Conservation (phyloP, 2,329 filamentous ascomycete species). For the Cordyceps cateniannulata region DNA sequence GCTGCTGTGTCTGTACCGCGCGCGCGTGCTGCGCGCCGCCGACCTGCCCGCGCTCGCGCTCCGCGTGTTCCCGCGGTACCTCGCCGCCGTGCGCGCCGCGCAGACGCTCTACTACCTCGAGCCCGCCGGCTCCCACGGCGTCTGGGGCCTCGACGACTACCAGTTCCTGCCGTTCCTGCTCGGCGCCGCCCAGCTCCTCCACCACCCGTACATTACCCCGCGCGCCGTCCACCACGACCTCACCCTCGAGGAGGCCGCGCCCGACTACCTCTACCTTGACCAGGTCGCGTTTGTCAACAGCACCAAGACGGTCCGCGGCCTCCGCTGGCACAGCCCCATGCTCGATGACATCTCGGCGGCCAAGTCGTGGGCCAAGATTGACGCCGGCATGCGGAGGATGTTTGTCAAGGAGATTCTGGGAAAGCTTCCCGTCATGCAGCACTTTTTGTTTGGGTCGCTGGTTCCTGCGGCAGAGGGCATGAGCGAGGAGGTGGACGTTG, state of each 20-base stretch:
- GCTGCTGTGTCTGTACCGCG: slow-evolving; percentile 87
- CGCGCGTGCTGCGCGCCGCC: slow-evolving; percentile 53
- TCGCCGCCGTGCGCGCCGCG: slow-evolving; percentile 77
- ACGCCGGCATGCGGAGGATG: slow-evolving; percentile 94
- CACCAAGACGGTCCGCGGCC: slow-evolving; percentile 89
- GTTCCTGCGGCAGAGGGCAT: slow-evolving; percentile 77
- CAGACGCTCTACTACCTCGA: slow-evolving; percentile 95
- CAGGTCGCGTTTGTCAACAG: slow-evolving; percentile 93
- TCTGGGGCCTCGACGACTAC: slow-evolving; percentile 97
- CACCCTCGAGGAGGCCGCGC: slow-evolving; percentile 76
- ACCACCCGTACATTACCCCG: slow-evolving; percentile 75
- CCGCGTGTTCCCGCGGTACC: slow-evolving; percentile 73
- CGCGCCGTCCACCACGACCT: slow-evolving; percentile 81
- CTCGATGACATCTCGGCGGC: slow-evolving; percentile 92
- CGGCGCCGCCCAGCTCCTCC: slow-evolving; percentile 80
- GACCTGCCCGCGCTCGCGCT: slow-evolving; percentile 74
- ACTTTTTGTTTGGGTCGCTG: slow-evolving; percentile 87
- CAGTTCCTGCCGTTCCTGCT: slow-evolving; percentile 95
- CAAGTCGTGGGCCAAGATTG: slow-evolving; percentile 86
- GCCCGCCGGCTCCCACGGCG: slow-evolving; percentile 91
- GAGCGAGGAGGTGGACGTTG: slow-evolving; percentile 58
- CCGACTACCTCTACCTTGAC: slow-evolving; percentile 83
- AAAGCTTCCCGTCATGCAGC: slow-evolving; percentile 97
- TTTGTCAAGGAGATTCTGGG: slow-evolving; percentile 87
- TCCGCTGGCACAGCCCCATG: slow-evolving; percentile 97